Conservation (phyloP, 495 filamentous ascomycete genomes). For the Aspergillus haitiensis region DNA sequence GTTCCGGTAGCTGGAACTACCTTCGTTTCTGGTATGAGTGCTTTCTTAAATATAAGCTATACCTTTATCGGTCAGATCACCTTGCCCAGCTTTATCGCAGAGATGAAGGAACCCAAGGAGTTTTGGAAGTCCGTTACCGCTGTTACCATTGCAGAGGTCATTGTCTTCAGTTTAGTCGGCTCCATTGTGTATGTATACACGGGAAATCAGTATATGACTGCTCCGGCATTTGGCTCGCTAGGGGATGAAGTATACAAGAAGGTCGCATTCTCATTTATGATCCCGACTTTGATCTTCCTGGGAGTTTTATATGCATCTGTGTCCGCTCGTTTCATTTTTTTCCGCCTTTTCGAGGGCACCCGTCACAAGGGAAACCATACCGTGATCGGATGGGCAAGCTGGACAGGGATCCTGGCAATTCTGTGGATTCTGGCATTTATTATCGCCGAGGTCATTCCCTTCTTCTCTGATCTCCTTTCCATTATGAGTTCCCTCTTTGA, state of each 20-base stretch:
- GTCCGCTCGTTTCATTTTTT: slow-evolving; percentile 83
- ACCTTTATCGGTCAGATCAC: slow-evolving; percentile 95
- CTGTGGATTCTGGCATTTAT: slow-evolving; percentile 80
- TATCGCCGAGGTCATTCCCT: slow-evolving; percentile 85
- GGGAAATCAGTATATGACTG: slow-evolving; percentile 77
- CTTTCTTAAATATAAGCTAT: slow-evolving; percentile 87
- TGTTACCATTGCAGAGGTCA: slow-evolving; percentile 80
- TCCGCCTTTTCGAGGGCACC: slow-evolving; percentile 75
- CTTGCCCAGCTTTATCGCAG: slow-evolving; percentile 85
- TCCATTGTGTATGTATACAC: slow-evolving; percentile 76
- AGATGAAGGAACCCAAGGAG: slow-evolving; percentile 83
- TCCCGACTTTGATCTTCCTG: slow-evolving; percentile 85
- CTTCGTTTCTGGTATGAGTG: slow-evolving; percentile 75
- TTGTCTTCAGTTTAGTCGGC: slow-evolving; percentile 77
- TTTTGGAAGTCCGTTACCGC: slow-evolving; percentile 89
- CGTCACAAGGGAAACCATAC: slow-evolving; percentile 77
- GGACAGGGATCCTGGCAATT: slow-evolving; percentile 69
- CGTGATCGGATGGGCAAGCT: slow-evolving; percentile 74
- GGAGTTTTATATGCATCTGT: slow-evolving; percentile 87
- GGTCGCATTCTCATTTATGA: slow-evolving; percentile 87
- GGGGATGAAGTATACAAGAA: slow-evolving; percentile 72
- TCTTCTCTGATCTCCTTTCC: slow-evolving; percentile 80
- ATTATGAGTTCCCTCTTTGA: slow-evolving; percentile 91
- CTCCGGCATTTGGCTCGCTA: slow-evolving; percentile 80
- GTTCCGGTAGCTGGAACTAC: slow-evolving; percentile 69